These are phyloP conservation scores for Lentinula edodes DNA, from an alignment of 768 basidiomycete species.

Conservation along the genomic window DNA sequence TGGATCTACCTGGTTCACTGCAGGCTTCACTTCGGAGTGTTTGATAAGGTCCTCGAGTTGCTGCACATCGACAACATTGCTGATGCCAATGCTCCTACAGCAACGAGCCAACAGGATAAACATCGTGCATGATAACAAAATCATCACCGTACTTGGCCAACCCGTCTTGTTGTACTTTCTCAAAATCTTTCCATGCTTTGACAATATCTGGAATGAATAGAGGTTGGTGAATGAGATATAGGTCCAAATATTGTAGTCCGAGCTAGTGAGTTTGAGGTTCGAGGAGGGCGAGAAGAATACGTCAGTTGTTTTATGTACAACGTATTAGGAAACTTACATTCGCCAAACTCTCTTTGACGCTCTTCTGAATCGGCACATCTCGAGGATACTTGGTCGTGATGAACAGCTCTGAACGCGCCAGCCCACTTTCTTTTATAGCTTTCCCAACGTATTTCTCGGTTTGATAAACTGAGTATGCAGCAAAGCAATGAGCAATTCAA, in stretches of 20 bases:
- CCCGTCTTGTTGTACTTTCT: conserved; percentile 42
- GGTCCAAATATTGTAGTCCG: conserved; percentile 52
- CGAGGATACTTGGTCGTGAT: conserved; percentile 52
- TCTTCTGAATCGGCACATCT: conserved; percentile 30
- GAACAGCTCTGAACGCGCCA: conserved; percentile 39
- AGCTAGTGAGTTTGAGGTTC: conserved; percentile 35
- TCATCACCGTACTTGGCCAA: conserved; percentile 29
- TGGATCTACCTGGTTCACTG: conserved; percentile 56
- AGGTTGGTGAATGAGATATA: conserved; percentile 67
- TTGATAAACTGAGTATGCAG: conserved; percentile 32
- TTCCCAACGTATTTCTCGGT: conserved; percentile 28
- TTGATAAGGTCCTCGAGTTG: conserved; percentile 58
- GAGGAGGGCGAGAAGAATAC: not conserved
- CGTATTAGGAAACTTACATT: conserved; percentile 32
- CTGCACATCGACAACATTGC: conserved; percentile 47
- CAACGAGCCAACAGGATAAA: conserved; percentile 7
- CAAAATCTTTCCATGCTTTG: conserved; percentile 50
- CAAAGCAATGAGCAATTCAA: conserved; percentile 23
- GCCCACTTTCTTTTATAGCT: conserved; percentile 41
- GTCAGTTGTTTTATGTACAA: not conserved
- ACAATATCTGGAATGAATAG: conserved; percentile 26
- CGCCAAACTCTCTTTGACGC: conserved; percentile 40
- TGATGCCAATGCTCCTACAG: conserved; percentile 68
- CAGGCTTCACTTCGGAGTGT: conserved; percentile 55
- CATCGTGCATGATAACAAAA: not conserved